These are phyloP conservation scores for Ailanthus altissimus DNA, from an alignment of 345 rosid species.

Conservation along the genomic window DNA sequence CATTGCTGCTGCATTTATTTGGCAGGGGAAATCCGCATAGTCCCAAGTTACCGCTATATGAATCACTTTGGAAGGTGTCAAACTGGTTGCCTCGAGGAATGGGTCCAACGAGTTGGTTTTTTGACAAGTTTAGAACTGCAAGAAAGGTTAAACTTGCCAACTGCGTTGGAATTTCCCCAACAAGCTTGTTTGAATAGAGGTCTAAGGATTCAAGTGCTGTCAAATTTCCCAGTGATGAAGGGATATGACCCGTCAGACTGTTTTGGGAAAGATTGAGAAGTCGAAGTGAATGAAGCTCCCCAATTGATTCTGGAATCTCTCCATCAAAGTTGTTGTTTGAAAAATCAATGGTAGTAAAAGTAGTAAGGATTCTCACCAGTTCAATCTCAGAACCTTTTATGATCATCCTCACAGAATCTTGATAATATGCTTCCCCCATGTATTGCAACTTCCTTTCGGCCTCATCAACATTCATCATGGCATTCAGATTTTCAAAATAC, in stretches of 20 bases:
- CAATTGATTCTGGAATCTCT: slow-evolving; percentile 1
- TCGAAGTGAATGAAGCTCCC: neutral
- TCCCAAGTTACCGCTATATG: slow-evolving; percentile 20
- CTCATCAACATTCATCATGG: neutral
- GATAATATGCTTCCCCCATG: neutral
- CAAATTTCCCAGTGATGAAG: neutral
- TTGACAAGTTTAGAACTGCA: neutral
- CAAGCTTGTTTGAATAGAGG: slow-evolving; percentile 1
- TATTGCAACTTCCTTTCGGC: neutral
- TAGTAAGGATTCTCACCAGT: neutral
- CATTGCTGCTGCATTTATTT: neutral
- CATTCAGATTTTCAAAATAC: neutral
- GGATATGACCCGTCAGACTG: neutral
- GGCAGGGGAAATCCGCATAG: slow-evolving; percentile 22
- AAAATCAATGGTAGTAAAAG: slow-evolving; percentile 14
- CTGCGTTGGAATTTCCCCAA: neutral
- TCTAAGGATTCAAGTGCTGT: neutral
- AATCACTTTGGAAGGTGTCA: neutral
- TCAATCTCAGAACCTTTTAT: slow-evolving; percentile 7
- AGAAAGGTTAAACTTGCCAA: neutral
- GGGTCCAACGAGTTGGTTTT: slow-evolving; percentile 10
- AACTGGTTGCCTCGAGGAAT: slow-evolving; percentile 21
- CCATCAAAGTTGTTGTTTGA: slow-evolving; percentile 16
- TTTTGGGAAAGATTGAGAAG: slow-evolving; percentile 10
- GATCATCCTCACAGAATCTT: neutral